A percentile compares a stretch with the other conserved stretches of the same genome.
These are phyloP conservation scores for Pichia californica DNA, from an alignment of 805 yeast genomes.

Conservation along the genomic window DNA sequence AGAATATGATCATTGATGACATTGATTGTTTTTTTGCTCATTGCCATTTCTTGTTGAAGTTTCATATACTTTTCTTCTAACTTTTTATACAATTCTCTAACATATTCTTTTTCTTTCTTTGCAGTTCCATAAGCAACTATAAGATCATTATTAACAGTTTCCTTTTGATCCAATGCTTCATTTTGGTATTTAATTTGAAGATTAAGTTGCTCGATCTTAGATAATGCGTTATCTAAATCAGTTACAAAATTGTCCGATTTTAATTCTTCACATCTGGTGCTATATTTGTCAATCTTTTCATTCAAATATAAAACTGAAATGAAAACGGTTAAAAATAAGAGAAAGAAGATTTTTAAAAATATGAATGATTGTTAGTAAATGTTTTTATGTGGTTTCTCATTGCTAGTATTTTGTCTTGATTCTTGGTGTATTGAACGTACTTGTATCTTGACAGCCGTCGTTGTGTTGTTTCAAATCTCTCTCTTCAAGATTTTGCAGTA, in stretches of 20 bases:
- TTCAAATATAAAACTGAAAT: conserved; percentile 1
- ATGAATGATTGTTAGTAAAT: too few species aligned
- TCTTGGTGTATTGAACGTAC: too few species aligned
- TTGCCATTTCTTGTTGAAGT: conserved; percentile 27
- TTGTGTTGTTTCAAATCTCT: neutral
- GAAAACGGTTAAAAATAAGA: too few species aligned
- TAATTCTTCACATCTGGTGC: neutral
- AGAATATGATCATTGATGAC: conserved; percentile 45
- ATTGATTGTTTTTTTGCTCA: conserved; percentile 41
- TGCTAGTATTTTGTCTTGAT: too few species aligned
- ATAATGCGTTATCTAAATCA: conserved; percentile 2
- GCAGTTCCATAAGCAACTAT: conserved; percentile 9
- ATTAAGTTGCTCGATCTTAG: conserved; percentile 6
- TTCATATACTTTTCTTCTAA: conserved; percentile 16
- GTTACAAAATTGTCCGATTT: neutral
- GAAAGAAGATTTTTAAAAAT: too few species aligned
- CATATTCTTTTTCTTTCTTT: conserved; percentile 14
- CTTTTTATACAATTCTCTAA: conserved; percentile 22
- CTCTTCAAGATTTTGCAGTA: neutral
- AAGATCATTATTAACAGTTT: conserved; percentile 6
- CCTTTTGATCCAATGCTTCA: conserved; percentile 11
- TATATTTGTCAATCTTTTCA: neutral
- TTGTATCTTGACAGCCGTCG: conserved; percentile 4
- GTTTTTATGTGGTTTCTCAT: too few species aligned
- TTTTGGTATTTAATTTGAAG: conserved; percentile 9